Evolutionary conservation across 306 rosid genomes (phyloP).

Genomic region (Rosa rugosa): DNA sequence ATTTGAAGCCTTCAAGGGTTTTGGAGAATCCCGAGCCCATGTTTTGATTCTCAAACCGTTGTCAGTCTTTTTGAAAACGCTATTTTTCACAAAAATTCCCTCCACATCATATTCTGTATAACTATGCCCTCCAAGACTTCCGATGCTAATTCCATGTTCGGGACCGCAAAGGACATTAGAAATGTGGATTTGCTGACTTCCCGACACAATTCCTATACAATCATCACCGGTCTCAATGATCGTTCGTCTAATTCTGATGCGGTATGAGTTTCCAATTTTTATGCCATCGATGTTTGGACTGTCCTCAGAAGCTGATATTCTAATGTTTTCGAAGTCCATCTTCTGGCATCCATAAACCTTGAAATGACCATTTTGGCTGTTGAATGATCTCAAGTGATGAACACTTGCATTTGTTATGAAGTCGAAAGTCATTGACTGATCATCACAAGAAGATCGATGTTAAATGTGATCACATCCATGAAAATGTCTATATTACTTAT

Average conservation of each 20-base stretch:
- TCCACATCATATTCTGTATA: too few species aligned
- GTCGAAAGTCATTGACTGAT: conserved; percentile 50
- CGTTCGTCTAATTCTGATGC: conserved; percentile 21
- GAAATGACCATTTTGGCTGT: conserved; percentile 54
- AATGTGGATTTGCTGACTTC: conserved; percentile 25
- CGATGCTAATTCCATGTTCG: too few species aligned
- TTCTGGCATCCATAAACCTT: conserved; percentile 35
- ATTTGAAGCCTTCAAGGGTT: conserved; percentile 27
- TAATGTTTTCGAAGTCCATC: conserved; percentile 30
- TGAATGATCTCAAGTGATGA: conserved; percentile 39
- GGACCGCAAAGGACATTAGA: conserved; percentile 52
- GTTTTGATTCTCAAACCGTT: conserved; percentile 72
- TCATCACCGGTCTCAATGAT: conserved; percentile 55
- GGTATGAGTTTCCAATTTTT: conserved; percentile 40
- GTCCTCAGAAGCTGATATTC: conserved; percentile 28
- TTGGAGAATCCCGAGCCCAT: conserved; percentile 40
- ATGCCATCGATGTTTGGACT: conserved; percentile 81
- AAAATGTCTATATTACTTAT: neutral
- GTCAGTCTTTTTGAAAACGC: conserved; percentile 38
- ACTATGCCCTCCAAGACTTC: too few species aligned
- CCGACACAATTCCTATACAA: conserved; percentile 55
- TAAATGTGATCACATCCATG: neutral
- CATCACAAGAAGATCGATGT: neutral
- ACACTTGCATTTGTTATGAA: conserved; percentile 46
- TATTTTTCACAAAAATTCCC: conserved; percentile 40